phyloP scores from a whole-genome alignment of 768 basidiomycete species.

The Russula ochroleuca region DNA sequence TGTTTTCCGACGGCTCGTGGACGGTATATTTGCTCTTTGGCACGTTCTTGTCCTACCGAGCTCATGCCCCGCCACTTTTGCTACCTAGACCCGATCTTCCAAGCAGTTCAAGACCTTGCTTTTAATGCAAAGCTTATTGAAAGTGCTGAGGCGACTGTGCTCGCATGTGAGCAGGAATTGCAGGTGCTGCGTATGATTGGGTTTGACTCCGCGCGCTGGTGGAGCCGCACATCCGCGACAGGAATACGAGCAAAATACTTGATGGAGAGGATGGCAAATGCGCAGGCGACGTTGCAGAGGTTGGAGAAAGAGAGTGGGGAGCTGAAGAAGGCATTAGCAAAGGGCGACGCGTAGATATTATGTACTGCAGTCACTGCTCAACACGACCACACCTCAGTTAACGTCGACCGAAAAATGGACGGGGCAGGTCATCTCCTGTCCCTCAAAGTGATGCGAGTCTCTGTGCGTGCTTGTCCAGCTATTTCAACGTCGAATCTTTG shows the following conservation, averaged over 20 bases:
- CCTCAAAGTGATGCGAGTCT: conserved; percentile 84
- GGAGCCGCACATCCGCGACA: conserved; percentile 48
- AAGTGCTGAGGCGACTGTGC: conserved; percentile 58
- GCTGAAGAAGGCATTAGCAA: conserved; percentile 56
- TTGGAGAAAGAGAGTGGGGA: conserved; percentile 69
- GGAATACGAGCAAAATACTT: conserved; percentile 61
- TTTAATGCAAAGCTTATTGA: conserved; percentile 66
- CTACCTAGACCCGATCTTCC: conserved; percentile 64
- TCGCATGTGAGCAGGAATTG: conserved; percentile 73
- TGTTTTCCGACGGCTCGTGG: conserved; percentile 77
- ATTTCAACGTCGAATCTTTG: conserved; percentile 14
- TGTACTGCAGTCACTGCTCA: background rate
- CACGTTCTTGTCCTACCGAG: conserved; percentile 7
- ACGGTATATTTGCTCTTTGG: conserved; percentile 46
- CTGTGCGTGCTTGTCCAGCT: conserved; percentile 49
- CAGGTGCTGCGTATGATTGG: conserved; percentile 61
- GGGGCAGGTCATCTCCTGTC: conserved; percentile 63
- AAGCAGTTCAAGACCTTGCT: conserved; percentile 74
- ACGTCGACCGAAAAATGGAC: conserved; percentile 37
- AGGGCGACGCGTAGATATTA: conserved; percentile 29
- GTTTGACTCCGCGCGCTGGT: conserved; percentile 44
- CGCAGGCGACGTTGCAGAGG: conserved; percentile 60
- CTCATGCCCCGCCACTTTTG: conserved; percentile 17
- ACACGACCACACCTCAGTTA: background rate
- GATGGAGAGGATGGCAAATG: conserved; percentile 66